phyloP scores from a whole-genome alignment of 208 protist genomes.

The Leptomonas seymouri region DNA sequence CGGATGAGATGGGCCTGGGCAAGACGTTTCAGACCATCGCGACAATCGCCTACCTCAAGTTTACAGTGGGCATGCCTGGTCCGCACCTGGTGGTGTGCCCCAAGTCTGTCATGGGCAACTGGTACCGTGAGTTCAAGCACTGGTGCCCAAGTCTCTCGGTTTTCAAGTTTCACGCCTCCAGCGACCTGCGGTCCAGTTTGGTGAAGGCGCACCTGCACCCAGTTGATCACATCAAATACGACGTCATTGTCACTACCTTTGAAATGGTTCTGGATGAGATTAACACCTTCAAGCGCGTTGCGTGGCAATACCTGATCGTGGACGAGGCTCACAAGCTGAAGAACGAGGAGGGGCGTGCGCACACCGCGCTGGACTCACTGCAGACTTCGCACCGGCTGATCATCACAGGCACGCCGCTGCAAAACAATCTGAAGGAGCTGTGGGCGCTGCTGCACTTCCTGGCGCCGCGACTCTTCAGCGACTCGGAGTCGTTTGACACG shows the following conservation, averaged over 20 bases:
- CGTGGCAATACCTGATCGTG: constrained; percentile 97
- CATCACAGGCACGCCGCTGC: constrained; percentile 98
- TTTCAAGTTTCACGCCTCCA: constrained; percentile 95
- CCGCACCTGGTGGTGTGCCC: constrained; percentile 97
- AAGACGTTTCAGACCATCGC: constrained; percentile 98
- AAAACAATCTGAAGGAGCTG: constrained; percentile 98
- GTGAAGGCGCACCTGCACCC: constrained; percentile 71
- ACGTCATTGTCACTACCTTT: constrained; percentile 98
- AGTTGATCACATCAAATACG: constrained; percentile 62
- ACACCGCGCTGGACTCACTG: constrained; percentile 73
- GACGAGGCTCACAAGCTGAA: constrained; percentile 99
- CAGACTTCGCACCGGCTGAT: constrained; percentile 93
- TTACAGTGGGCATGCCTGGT: constrained; percentile 88
- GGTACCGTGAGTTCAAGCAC: constrained; percentile 96
- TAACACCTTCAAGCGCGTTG: constrained; percentile 85
- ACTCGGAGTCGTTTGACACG: constrained; percentile 85
- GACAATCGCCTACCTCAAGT: constrained; percentile 96
- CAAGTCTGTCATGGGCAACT: constrained; percentile 98
- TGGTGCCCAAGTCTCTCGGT: constrained; percentile 95
- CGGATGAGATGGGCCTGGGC: constrained; percentile 99
- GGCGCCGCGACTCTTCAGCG: constrained; percentile 89
- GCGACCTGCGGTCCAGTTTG: constrained; percentile 88
- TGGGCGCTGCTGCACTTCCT: constrained; percentile 97
- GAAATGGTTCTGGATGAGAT: constrained; percentile 96
- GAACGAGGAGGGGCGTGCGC: constrained; percentile 84